Evolutionary conservation across 2,329 filamentous ascomycete species (phyloP).

Genomic region (Diaporthe citriasiana): DNA sequence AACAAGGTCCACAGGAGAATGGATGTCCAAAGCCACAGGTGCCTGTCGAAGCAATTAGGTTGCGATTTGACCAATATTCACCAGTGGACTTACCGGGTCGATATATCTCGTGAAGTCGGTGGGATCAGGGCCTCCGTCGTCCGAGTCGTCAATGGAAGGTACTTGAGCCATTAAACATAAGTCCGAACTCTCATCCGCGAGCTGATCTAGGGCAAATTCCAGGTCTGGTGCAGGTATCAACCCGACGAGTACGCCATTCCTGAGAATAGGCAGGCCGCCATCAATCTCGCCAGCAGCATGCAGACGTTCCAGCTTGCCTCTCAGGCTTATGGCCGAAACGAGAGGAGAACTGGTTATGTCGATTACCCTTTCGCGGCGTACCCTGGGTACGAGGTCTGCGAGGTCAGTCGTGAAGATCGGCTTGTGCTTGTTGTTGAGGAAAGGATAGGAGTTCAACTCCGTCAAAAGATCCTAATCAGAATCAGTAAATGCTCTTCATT

Average conservation of each 20-base stretch:
- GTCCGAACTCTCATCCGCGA: conserved; percentile 79
- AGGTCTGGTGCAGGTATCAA: conserved; percentile 95
- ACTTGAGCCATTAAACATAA: conserved; percentile 87
- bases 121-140: conserved; percentile 72
- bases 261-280: conserved; percentile 88
- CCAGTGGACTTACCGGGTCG: conserved; percentile 76
- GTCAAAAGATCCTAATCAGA: conserved; percentile 82
- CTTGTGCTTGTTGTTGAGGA: conserved; percentile 96
- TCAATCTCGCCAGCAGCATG: conserved; percentile 92
- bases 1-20: conserved; percentile 92
- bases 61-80: background rate
- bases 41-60: conserved; percentile 62
- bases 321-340: conserved; percentile 81
- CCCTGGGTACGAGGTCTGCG: conserved; percentile 84
- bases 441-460: conserved; percentile 97
- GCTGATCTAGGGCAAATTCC: conserved; percentile 89
- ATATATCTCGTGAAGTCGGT: conserved; percentile 93
- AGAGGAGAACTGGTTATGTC: conserved; percentile 89
- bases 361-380: conserved; percentile 83
- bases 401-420: conserved; percentile 91
- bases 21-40: conserved; percentile 88
- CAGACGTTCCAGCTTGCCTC: conserved; percentile 83
- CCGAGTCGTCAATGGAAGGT: conserved; percentile 73
- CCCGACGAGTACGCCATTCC: conserved; percentile 84
- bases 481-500: conserved; percentile 10